Percentiles rank a stretch among this genome's conserved stretches.
Conservation (phyloP, 768 basidiomycete genomes). For the Rubroboletus satanas region DNA sequence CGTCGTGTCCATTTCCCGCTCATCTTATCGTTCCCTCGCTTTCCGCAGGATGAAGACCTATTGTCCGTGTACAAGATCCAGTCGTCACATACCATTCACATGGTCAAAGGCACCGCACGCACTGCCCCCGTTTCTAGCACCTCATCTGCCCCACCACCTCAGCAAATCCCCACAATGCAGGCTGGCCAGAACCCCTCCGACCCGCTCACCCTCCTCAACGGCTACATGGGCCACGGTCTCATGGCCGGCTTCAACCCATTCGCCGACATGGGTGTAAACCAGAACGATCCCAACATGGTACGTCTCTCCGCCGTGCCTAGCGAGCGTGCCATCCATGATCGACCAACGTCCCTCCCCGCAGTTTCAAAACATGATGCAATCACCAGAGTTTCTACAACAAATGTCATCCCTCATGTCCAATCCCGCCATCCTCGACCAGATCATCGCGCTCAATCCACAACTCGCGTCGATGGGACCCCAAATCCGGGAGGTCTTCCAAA, state of each 20-base stretch:
- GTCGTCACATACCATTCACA: slow-evolving; percentile 82
- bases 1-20: neutral
- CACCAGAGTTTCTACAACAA: slow-evolving; percentile 79
- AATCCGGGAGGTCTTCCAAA: slow-evolving; percentile 74
- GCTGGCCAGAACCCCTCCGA: slow-evolving; percentile 87
- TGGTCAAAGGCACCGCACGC: slow-evolving; percentile 83
- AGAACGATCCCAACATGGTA: slow-evolving; percentile 93
- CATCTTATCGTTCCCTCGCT: slow-evolving; percentile 7
- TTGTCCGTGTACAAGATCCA: slow-evolving; percentile 89
- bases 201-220: slow-evolving; percentile 80
- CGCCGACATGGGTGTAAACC: slow-evolving; percentile 83
- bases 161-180: slow-evolving; percentile 73
- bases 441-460: slow-evolving; percentile 80
- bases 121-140: slow-evolving; percentile 32
- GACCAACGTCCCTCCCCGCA: slow-evolving; percentile 25
- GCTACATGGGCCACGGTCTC: slow-evolving; percentile 70
- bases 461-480: slow-evolving; percentile 73
- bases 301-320: slow-evolving; percentile 18
- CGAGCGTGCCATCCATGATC: neutral
- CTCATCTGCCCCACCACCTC: slow-evolving; percentile 39
- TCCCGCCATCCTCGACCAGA: slow-evolving; percentile 83
- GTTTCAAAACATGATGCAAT: slow-evolving; percentile 84
- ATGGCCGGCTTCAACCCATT: slow-evolving; percentile 93
- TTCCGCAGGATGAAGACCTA: slow-evolving; percentile 69
- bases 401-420: slow-evolving; percentile 86